Evolutionary conservation across 2,329 filamentous ascomycete genomes (phyloP), one percentile per base, ranked within the genome.

Genomic region (Ophiocordyceps polyrhachis-furcata): DNA sequence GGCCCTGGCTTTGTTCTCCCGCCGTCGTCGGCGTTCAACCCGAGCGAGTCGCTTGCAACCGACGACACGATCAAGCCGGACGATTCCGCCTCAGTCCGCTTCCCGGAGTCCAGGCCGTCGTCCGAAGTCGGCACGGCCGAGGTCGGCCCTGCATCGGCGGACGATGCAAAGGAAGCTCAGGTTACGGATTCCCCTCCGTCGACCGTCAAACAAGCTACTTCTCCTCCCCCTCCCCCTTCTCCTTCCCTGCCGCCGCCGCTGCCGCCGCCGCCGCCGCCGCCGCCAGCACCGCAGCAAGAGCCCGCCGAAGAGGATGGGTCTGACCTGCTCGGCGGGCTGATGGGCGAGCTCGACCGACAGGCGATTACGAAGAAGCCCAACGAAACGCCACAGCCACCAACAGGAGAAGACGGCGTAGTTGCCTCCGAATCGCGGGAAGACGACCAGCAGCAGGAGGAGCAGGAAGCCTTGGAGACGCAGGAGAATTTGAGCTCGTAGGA

Each of bases 281-380:
- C 49, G 17, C 23, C 40, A 9, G 37, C 43, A n/a, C 53, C 51
- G 11, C 46, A 50, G 12, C 50, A 51, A 14, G 40, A 52, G 4
- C 49, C 60, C 14, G 35, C 29, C 7, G 43, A 29, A 17, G 38
- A 31, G 11, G 57, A 59, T 17, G 23, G 46, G 3, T 29, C 43
- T 8, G 66, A 70, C 51, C 45, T 70, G 32, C 60, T 70, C 20
- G 63, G 61, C n/a, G 64, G 60, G n/a, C 52, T 69, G 1, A 62
- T 70, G 50, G 59, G 64, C 1, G 67, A 65, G 31, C 57, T 70
- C 32, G 62, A 69, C 46, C 60, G 63, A 29, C 64, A 68, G 46
- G 55, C 50, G 9, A 46, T 47, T 32, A 43, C 50, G 23, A 43
- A 45, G 13, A 35, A 46, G 8, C 29, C 23, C 13, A 44, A 40